Conservation (phyloP, 2,329 filamentous ascomycete genomes). For the Neoscytalidium dimidiatum region DNA sequence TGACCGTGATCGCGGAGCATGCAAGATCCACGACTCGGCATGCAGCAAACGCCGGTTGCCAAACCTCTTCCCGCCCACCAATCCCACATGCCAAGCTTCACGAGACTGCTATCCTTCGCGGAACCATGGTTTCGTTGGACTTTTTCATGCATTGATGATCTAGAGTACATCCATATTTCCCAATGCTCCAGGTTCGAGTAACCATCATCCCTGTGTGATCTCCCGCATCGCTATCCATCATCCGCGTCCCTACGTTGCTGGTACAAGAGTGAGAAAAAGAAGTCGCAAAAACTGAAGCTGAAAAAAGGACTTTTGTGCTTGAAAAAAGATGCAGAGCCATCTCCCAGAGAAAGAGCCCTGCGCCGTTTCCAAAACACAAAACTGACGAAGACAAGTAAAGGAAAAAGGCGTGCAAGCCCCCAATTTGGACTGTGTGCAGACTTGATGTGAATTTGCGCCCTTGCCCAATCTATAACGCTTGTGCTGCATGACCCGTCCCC, state of each 20-base stretch:
- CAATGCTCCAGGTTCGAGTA: constrained; percentile 7
- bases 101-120: not conserved
- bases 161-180: constrained; percentile 12
- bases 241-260: constrained; percentile 14
- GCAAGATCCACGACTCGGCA: constrained; percentile 9
- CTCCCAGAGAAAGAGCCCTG: constrained; percentile 11
- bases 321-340: constrained; percentile 1
- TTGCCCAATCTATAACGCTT: constrained; percentile 13
- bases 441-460: constrained; percentile 17
- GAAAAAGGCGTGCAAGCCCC: not conserved
- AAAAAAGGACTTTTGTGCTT: not conserved
- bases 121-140: not conserved
- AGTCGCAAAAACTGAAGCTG: not conserved
- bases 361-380: not conserved
- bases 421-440: constrained; percentile 3
- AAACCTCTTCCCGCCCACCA: not conserved
- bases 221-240: constrained; percentile 14
- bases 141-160: constrained; percentile 11
- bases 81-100: not conserved
- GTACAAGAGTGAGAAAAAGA: not conserved
- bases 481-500: constrained; percentile 8
- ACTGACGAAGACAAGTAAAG: not conserved
- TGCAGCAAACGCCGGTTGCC: not conserved
- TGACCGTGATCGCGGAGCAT: constrained; percentile 1
- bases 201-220: not conserved